phyloP scores from a whole-genome alignment of 1,139 yeast species.

The Eremothecium coryli region DNA sequence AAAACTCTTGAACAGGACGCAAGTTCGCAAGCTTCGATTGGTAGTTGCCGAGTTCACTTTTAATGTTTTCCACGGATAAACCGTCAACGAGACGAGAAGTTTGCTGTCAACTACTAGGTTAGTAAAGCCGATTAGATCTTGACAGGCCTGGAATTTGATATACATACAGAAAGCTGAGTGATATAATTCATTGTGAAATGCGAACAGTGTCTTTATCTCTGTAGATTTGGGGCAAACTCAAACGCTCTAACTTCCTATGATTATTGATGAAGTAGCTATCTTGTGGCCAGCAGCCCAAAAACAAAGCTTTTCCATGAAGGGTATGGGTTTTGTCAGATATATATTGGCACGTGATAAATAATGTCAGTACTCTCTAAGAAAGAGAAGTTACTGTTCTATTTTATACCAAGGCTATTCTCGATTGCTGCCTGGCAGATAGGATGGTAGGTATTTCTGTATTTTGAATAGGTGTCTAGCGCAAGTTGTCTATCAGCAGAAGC shows the following conservation, averaged over 20 bases:
- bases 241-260: too few relatives aligned
- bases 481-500: slow-evolving; percentile 53
- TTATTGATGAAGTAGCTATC: too few relatives aligned
- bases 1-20: slow-evolving; percentile 87
- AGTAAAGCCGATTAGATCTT: neutral
- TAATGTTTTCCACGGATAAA: slow-evolving; percentile 26
- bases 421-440: slow-evolving; percentile 80
- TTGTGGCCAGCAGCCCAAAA: too few relatives aligned
- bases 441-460: slow-evolving; percentile 56
- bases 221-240: too few relatives aligned
- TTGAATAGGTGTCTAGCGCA: slow-evolving; percentile 57
- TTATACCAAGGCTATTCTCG: too few relatives aligned
- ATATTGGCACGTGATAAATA: too few relatives aligned
- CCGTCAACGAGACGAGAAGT: slow-evolving; percentile 25
- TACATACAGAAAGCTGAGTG: slow-evolving; percentile 7
- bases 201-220: too few relatives aligned
- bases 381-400: too few relatives aligned
- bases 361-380: too few relatives aligned
- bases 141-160: neutral
- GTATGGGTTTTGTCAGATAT: too few relatives aligned
- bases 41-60: slow-evolving; percentile 32
- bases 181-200: slow-evolving; percentile 8
- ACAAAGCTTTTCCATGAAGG: too few relatives aligned
- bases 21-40: slow-evolving; percentile 63
- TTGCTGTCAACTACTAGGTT: slow-evolving; percentile 14